Evolutionary conservation across 208 protist species (phyloP).

Genomic region (Leishmania arabica): DNA sequence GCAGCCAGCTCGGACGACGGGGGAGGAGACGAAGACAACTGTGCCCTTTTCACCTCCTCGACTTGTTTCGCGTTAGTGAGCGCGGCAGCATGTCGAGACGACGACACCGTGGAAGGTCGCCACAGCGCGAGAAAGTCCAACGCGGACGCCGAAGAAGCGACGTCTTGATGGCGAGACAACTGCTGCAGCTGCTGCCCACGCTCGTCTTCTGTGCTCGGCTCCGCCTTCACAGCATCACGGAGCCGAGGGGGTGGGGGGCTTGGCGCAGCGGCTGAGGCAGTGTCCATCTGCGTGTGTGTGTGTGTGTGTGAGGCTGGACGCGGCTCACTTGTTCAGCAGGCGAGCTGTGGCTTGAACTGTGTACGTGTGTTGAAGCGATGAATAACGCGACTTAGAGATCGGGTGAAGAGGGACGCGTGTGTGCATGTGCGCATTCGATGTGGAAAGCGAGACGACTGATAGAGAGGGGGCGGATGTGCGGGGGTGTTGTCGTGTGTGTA

Average conservation of each 20-base stretch:
- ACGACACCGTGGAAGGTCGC: constrained; percentile 3
- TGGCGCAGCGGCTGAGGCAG: neutral
- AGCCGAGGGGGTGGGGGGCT: neutral
- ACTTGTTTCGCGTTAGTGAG: neutral
- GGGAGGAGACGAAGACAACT: neutral
- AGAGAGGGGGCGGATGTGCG: neutral
- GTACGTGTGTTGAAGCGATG: neutral
- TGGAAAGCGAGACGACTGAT: neutral
- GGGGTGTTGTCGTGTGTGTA: neutral
- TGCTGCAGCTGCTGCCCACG: neutral
- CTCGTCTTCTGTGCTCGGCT: neutral
- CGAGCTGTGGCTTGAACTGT: neutral
- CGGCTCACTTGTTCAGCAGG: neutral
- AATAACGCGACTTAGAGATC: neutral
- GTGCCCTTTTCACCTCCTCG: neutral
- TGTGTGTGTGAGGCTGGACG: neutral
- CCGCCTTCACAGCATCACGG: constrained; percentile 6
- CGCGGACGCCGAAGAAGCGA: constrained; percentile 1
- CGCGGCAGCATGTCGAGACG: neutral
- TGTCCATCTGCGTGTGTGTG: neutral
- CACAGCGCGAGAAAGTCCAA: constrained; percentile 23
- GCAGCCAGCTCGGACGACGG: neutral
- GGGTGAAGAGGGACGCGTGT: neutral
- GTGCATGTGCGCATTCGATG: neutral
- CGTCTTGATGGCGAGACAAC: constrained; percentile 5